phyloP scores from a whole-genome alignment of 441 rosid species.

The Corymbia citriodora region DNA sequence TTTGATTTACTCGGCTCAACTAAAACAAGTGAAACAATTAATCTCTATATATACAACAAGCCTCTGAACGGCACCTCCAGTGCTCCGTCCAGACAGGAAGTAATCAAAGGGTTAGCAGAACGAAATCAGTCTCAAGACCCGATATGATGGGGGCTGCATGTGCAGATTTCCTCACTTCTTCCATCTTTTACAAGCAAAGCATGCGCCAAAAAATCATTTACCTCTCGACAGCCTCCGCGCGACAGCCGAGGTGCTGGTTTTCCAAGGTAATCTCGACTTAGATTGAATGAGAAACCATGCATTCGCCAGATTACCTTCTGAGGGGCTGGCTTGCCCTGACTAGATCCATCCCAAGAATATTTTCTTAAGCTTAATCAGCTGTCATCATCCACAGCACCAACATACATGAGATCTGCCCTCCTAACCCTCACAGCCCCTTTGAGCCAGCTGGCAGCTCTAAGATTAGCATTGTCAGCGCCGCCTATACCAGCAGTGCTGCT shows the following conservation, averaged over 20 bases:
- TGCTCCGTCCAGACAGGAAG: constrained; percentile 18
- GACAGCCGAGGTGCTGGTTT: background rate
- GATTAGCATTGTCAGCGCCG: constrained; percentile 66
- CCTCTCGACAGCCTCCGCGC: background rate
- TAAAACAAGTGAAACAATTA: constrained; percentile 32
- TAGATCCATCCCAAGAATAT: background rate
- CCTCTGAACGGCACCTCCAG: constrained; percentile 34
- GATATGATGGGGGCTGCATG: constrained; percentile 4
- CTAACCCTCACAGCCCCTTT: constrained; percentile 92
- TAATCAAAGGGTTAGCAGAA: constrained; percentile 30
- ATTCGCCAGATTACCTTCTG: background rate
- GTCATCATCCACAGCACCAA: constrained; percentile 92
- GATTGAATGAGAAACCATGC: background rate
- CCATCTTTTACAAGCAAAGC: constrained; percentile 3
- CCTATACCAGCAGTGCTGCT: constrained; percentile 38
- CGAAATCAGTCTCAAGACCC: constrained; percentile 13
- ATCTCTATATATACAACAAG: constrained; percentile 52
- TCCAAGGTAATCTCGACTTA: background rate
- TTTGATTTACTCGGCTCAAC: constrained; percentile 36
- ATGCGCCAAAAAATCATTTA: background rate
- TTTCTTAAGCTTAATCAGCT: constrained; percentile 33
- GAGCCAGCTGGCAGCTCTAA: constrained; percentile 86
- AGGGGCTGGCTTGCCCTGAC: background rate
- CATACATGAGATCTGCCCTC: constrained; percentile 78
- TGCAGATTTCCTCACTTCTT: constrained; percentile 5